phyloP scores from a whole-genome alignment of 805 yeast species.

The Metschnikowia lunata region DNA sequence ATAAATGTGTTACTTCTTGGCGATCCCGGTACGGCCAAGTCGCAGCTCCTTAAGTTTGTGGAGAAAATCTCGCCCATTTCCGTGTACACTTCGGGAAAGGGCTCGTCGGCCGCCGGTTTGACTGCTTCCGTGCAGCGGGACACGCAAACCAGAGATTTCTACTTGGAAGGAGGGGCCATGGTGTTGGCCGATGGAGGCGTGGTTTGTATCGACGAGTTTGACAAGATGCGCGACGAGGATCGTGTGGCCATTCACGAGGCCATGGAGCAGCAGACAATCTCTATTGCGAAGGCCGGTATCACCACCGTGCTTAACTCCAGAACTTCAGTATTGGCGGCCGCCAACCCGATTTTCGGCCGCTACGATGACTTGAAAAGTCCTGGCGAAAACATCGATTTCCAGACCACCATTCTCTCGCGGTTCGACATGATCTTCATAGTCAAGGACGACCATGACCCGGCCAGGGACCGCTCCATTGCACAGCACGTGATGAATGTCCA shows the following conservation, averaged over 20 bases:
- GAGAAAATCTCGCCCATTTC: constrained; percentile 94
- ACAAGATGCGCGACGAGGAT: constrained; percentile 98
- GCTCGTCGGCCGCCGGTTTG: constrained; percentile 99
- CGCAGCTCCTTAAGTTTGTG: constrained; percentile 90
- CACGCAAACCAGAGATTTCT: constrained; percentile 81
- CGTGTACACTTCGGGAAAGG: constrained; percentile 96
- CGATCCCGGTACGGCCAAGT: constrained; percentile 99
- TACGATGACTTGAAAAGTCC: constrained; percentile 95
- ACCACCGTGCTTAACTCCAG: constrained; percentile 95
- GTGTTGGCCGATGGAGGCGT: constrained; percentile 99
- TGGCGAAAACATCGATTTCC: constrained; percentile 97
- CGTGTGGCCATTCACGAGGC: constrained; percentile 99
- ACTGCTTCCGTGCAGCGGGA: constrained; percentile 98
- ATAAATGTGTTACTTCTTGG: constrained; percentile 89
- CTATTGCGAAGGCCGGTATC: constrained; percentile 98
- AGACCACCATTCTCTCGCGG: constrained; percentile 92
- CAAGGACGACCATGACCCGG: constrained; percentile 88
- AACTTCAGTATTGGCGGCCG: constrained; percentile 96
- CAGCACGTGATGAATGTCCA: constrained; percentile 93
- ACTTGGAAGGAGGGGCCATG: constrained; percentile 99
- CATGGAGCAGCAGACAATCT: constrained; percentile 99
- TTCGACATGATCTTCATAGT: constrained; percentile 98
- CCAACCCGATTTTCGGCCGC: constrained; percentile 95
- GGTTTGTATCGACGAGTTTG: constrained; percentile 98
- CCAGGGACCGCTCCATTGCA: constrained; percentile 84